Base-by-base conservation (phyloP, 2,329 filamentous ascomycete genomes). In the Aureobasidium lini region DNA sequence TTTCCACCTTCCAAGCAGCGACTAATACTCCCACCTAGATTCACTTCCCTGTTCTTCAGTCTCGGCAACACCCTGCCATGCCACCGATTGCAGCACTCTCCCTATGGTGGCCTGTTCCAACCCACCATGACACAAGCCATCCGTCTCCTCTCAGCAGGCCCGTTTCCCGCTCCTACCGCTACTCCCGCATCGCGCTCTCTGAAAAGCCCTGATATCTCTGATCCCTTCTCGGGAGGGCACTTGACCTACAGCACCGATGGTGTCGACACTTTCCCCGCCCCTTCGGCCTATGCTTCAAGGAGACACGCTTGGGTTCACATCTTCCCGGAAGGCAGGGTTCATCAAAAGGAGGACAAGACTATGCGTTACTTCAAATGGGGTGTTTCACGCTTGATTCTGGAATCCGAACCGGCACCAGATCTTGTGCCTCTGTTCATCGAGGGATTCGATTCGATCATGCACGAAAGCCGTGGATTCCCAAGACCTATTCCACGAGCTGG, bases 301-400 rank as follows among this genome's bases (percentile, higher is more conserved):
- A 84, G 84, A 47, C 82, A 89, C 71, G 84, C 84, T 46, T 99
- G 94, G 94, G 79, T 99, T 4, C 94, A 99, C 73, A 87, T 97
- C 58, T 97, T 97, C 72, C 94, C 94, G 11, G 94, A 99, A 75
- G 94, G 91, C 49, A 90, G 89, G 72, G 90, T 96, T 47, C 92
- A 97, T 73, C 94, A 99, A 75, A 86, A 90, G 65, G 82, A 87
- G 1, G 78, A 85, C 43, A 84, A 85, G 66, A 84, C 86, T 7
- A 86, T 97, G 79, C 88, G 94, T 32, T 99, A 99, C 76, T 97
- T 97, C 83, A 96, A 96, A 77, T 99, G 94, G 94, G 94, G 94
- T 1, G 81, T 97, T 1, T 90, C 93, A 6, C 84, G 94, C 2
- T 80, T 97, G 60, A 94, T 99, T 60, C 83, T 99, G 48, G 94